These are phyloP conservation scores for Phymatotrichopsis omnivora DNA, from an alignment of 2,329 filamentous ascomycete genomes.

Conservation along the genomic window DNA sequence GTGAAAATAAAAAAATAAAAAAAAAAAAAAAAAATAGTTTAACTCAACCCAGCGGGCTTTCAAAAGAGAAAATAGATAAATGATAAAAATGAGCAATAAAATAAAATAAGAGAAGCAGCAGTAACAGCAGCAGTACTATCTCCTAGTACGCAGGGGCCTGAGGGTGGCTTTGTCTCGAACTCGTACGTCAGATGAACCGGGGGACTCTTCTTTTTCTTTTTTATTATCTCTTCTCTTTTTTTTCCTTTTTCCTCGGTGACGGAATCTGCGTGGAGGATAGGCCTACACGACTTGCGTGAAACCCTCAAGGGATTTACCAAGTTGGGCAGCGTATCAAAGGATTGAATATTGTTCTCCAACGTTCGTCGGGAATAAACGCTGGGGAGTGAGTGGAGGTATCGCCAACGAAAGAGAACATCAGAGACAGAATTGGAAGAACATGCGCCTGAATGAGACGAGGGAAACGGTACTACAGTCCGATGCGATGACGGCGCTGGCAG, in stretches of 20 bases:
- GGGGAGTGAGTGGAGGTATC: no score
- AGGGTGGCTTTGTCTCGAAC: constrained; percentile 16
- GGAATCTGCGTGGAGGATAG: no score
- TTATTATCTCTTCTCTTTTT: background rate
- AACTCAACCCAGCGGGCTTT: no score
- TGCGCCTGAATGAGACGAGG: no score
- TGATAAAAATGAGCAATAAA: background rate
- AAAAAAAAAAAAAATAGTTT: background rate
- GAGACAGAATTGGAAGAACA: no score
- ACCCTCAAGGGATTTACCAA: constrained; percentile 16
- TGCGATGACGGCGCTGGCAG: no score
- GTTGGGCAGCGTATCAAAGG: constrained; percentile 14
- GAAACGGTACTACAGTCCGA: no score
- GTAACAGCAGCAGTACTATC: constrained; percentile 15
- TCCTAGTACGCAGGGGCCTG: constrained; percentile 19
- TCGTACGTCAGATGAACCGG: constrained; percentile 4
- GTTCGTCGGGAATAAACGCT: no score
- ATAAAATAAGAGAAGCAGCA: constrained; percentile 10
- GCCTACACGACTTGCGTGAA: no score
- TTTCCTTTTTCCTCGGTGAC: constrained; percentile 7
- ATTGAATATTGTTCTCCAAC: constrained; percentile 7
- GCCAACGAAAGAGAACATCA: no score
- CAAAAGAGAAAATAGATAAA: background rate
- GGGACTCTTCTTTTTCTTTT: constrained; percentile 13
- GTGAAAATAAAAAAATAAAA: background rate